Conservation (phyloP, 768 basidiomycete genomes). For the Strobilomyces confusus region DNA sequence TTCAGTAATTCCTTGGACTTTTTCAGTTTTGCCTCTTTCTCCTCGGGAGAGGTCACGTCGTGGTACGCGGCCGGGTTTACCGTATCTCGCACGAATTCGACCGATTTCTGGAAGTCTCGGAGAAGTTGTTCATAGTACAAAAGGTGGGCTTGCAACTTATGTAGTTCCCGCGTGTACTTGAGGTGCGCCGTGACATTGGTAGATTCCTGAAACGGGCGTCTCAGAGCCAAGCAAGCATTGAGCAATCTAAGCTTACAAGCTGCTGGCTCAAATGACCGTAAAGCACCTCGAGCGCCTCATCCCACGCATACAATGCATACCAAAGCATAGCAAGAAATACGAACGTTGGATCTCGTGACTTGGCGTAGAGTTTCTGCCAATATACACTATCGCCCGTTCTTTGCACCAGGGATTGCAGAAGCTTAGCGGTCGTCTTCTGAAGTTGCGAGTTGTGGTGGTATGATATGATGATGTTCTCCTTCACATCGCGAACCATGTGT, state of each 20-base stretch:
- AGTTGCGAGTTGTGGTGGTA: slow-evolving; percentile 28
- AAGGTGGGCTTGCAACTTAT: slow-evolving; percentile 54
- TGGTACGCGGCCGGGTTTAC: slow-evolving; percentile 46
- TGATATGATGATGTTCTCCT: slow-evolving; percentile 33
- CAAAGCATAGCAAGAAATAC: slow-evolving; percentile 43
- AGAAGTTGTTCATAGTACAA: slow-evolving; percentile 53
- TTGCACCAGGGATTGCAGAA: slow-evolving; percentile 29
- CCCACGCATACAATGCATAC: slow-evolving; percentile 62
- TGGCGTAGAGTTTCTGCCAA: slow-evolving; percentile 32
- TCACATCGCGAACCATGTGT: slow-evolving; percentile 33
- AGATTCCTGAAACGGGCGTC: slow-evolving; percentile 37
- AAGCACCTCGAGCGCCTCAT: slow-evolving; percentile 50
- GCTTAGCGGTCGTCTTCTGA: slow-evolving; percentile 26
- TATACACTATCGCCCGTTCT: slow-evolving; percentile 35
- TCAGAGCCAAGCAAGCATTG: not conserved
- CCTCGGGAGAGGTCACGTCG: slow-evolving; percentile 1
- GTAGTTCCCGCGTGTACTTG: slow-evolving; percentile 49
- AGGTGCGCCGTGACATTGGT: slow-evolving; percentile 35
- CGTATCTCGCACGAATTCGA: slow-evolving; percentile 46
- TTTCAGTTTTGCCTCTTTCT: no score
- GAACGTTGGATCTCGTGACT: slow-evolving; percentile 32
- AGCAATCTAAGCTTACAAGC: slow-evolving; percentile 33
- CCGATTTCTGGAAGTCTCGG: slow-evolving; percentile 49
- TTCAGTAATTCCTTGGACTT: slow-evolving; percentile 12
- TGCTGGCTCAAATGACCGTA: slow-evolving; percentile 44